Base-by-base conservation (phyloP, 2,329 filamentous ascomycete species). In the Aureobasidium sp. region DNA sequence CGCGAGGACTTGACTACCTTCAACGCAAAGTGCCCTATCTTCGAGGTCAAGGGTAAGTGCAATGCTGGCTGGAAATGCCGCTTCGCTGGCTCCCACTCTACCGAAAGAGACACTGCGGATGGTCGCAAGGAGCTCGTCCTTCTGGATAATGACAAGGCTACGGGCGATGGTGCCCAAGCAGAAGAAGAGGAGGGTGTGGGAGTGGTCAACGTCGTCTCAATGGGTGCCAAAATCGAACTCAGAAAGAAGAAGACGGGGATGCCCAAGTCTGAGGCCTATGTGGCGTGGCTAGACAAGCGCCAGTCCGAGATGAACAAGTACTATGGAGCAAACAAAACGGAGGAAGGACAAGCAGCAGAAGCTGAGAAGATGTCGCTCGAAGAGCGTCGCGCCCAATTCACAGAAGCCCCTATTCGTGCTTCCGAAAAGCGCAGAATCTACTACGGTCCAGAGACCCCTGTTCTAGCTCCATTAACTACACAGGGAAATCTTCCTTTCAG, bases 401-500 rank as follows among this genome's bases (percentile, higher is more conserved):
- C 85, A n/a, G 92, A 97, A 64, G 87, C 91, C 27, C 93, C 93
- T 0, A 87, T 97, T 71, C 84, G 88, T 70, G 87, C 94, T 1
- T 97, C 93, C 0, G 94, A 99, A 77, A 99, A 99, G 79, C 85
- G 94, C 63, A 86, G 87, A 56, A 81, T 99, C 62, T 97, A 99
- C 77, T 97, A 97, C 74, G 92, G 92, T 6, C 85, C 87, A 0
- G 93, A 97, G 73, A 99, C 94, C 1, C 94, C 94, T 0, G 85
- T 92, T 12, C 80, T 99, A n/a, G 94, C 94, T 5, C 94, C 94
- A 39, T 81, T 99, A 53, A 99, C 94, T 1, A 99, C 94, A 0
- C 94, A 97, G 76, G 94, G 94, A 50, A 99, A 99, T 70, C 81
- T 97, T 52, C 94, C 94, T 0, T 99, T 96, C 79, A 87, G 94